Evolutionary conservation across 768 basidiomycete genomes (phyloP), one percentile per base, ranked within the genome.

Genomic region (Phlebiopsis flavidoalba): DNA sequence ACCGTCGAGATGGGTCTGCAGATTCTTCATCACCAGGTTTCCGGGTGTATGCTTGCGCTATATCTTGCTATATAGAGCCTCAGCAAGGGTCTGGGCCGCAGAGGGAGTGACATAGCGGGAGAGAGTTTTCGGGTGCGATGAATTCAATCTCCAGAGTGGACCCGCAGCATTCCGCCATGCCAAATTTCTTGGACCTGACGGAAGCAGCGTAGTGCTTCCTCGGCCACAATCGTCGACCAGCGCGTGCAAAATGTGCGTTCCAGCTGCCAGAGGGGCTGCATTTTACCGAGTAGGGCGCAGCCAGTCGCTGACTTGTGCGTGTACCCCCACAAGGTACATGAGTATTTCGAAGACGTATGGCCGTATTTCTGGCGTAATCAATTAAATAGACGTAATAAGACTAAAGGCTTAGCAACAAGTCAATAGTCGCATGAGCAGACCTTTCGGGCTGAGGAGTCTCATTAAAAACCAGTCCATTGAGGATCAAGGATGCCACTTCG

Each of bases 121-220:
- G 46, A 99, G 78, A 6, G 92, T 94, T 76, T 98, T n/a, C n/a
- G n/a, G 97, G 73, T 99, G 96, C 80, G n/a, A 98, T 87, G 77
- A 98, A 98, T 76, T 98, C 97, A 65, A 98, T 97, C 74, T 98
- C 96, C 26, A 99, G 86, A 5, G 97, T 98, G 14, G 97, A 97
- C 95, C 52, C 93, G 85, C 48, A 99, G 81, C 97, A 98, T 98
- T 8, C 97, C 97, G 33, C 97, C 88, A 98, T 97, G 17, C 95
- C 95, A 69, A 97, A 98, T 53, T 88, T 83, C 68, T 88, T 89
- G 46, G n/a, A 98, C 86, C 73, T 95, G 88, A 66, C 83, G 83
- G 82, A 99, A 95, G 73, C 88, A 91, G 14, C 79, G 81, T 58
- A 98, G 77, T 0, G 95, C 89, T 67, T 95, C 93, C 8, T 84